A percentile compares a stretch with the other conserved stretches of the same genome.
These are phyloP conservation scores for Daldinia childiae DNA, from an alignment of 495 filamentous ascomycete species.

Conservation along the genomic window DNA sequence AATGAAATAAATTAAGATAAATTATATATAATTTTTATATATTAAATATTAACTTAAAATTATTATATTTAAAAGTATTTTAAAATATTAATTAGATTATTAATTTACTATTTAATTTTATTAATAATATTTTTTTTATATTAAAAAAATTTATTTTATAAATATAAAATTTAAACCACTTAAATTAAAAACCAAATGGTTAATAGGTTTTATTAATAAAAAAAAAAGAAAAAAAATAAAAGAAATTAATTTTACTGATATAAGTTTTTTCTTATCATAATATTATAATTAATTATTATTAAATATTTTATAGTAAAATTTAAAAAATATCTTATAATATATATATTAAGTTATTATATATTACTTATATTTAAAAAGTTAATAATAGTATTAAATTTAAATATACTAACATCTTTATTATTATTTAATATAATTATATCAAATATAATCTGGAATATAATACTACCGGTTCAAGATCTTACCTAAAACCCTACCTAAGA, in stretches of 20 bases:
- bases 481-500: background rate
- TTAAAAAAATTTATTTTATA: background rate
- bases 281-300: slow-evolving; percentile 3
- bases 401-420: background rate
- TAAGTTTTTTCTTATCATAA: background rate
- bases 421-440: background rate
- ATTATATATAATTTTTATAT: background rate
- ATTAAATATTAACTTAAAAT: no score
- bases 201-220: background rate
- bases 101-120: background rate
- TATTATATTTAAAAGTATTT: no score
- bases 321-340: background rate
- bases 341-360: background rate
- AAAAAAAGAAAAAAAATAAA: no score
- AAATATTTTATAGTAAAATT: background rate
- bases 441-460: background rate
- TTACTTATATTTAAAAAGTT: background rate
- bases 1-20: background rate
- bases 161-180: background rate
- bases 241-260: background rate
- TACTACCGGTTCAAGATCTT: no score
- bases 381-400: background rate
- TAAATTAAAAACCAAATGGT: background rate
- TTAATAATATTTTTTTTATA: background rate
- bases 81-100: background rate